Percentiles rank a stretch among this genome's conserved stretches.
These are phyloP conservation scores for Tolypocladium capitatum DNA, from an alignment of 2,329 filamentous ascomycete species.

Conservation along the genomic window DNA sequence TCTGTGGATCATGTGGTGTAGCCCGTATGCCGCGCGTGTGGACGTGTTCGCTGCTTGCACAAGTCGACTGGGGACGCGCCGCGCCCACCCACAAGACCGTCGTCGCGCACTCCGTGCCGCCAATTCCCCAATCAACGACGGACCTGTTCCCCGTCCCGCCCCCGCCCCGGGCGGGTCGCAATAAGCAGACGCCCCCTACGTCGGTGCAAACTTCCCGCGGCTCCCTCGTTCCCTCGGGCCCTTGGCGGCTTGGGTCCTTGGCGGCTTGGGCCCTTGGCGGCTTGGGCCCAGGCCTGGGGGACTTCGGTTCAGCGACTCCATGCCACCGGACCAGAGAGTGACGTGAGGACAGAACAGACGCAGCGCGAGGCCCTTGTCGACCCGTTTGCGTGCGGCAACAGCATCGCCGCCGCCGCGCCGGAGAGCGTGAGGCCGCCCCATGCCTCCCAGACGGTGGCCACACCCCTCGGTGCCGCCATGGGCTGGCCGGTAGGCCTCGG, in stretches of 20 bases:
- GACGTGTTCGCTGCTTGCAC: no score
- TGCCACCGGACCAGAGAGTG: neutral
- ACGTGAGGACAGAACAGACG: neutral
- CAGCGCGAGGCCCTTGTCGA: neutral
- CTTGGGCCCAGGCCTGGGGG: neutral
- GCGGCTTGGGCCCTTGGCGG: neutral
- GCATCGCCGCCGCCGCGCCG: neutral
- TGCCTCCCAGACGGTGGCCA: no score
- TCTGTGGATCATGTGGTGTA: no score
- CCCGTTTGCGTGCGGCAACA: neutral
- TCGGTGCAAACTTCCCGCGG: no score
- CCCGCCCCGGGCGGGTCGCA: neutral
- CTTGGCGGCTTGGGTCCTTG: no score
- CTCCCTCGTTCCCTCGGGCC: no score
- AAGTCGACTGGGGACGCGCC: no score
- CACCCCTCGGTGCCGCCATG: no score
- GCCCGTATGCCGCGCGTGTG: no score
- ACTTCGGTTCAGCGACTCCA: neutral
- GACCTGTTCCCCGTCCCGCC: neutral
- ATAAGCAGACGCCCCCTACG: conserved; percentile 1
- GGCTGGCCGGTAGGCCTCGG: no score
- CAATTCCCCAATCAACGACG: neutral
- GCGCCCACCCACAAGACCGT: neutral
- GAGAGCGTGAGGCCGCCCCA: neutral
- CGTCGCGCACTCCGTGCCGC: neutral